Evolutionary conservation across 169 alveolate species (phyloP).

Genomic region (Eimeria praecox): DNA sequence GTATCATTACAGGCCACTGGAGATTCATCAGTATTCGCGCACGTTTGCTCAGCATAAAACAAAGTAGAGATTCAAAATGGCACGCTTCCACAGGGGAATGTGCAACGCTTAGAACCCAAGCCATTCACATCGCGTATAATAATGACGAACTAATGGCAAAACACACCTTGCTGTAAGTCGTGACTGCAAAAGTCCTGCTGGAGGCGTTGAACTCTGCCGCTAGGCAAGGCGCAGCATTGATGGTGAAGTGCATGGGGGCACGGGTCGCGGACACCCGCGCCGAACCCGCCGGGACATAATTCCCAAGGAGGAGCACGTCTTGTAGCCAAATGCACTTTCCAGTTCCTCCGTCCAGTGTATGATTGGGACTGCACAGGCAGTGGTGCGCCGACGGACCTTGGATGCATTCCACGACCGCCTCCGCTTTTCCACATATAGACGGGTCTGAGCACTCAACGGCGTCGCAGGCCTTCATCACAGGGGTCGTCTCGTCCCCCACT

Average conservation of each 20-base stretch:
- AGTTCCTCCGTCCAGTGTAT: neutral
- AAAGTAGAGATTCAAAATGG: neutral
- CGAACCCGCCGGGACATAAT: neutral
- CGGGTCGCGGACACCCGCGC: constrained; percentile 63
- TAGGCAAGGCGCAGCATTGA: constrained; percentile 57
- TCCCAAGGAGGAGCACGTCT: neutral
- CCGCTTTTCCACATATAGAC: constrained; percentile 29
- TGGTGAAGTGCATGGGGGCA: constrained; percentile 52
- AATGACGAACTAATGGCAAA: neutral
- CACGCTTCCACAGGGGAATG: neutral
- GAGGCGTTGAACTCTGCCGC: constrained; percentile 28
- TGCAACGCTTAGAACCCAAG: neutral
- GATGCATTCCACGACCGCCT: constrained; percentile 43
- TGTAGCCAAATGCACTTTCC: neutral
- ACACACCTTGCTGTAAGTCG: constrained; percentile 11
- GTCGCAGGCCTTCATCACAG: constrained; percentile 56
- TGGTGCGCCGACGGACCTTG: constrained; percentile 4
- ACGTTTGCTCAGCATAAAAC: neutral
- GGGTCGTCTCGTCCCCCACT: constrained; percentile 52
- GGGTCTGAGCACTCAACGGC: constrained; percentile 66
- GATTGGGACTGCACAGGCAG: constrained; percentile 1
- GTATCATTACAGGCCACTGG: neutral
- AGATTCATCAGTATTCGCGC: neutral
- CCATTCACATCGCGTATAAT: neutral
- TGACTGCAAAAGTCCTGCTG: constrained; percentile 8